Evolutionary conservation across 805 yeast species (phyloP).

Genomic region (Clavispora santaluciae): DNA sequence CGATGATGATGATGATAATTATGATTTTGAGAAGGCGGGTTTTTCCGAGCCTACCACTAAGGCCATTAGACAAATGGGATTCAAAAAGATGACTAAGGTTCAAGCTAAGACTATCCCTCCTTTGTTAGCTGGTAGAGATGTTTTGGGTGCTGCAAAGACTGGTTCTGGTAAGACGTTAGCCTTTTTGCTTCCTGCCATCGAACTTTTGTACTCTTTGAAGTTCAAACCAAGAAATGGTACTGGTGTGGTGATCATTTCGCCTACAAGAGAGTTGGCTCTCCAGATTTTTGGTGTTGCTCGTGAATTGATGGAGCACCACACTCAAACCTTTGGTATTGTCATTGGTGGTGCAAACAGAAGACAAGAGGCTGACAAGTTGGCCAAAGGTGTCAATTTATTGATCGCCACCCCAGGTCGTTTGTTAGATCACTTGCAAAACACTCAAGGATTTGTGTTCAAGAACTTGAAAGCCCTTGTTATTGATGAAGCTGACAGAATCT

Average conservation of each 20-base stretch:
- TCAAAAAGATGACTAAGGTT: conserved; percentile 85
- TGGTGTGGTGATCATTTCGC: conserved; percentile 92
- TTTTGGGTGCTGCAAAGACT: conserved; percentile 98
- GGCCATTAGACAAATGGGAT: conserved; percentile 86
- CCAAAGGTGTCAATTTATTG: conserved; percentile 87
- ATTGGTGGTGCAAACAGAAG: conserved; percentile 98
- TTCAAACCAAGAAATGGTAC: conserved; percentile 98
- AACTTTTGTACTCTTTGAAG: conserved; percentile 79
- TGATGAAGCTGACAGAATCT: conserved; percentile 97
- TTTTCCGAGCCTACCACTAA: conserved; percentile 78
- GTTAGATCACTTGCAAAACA: conserved; percentile 93
- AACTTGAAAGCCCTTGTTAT: conserved; percentile 90
- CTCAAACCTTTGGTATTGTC: conserved; percentile 93
- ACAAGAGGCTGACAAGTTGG: conserved; percentile 92
- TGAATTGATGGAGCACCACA: conserved; percentile 83
- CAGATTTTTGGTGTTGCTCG: conserved; percentile 98
- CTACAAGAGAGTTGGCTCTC: conserved; percentile 95
- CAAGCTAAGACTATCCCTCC: conserved; percentile 97
- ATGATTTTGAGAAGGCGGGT: conserved; percentile 39
- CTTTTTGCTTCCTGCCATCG: conserved; percentile 92
- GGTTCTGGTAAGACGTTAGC: conserved; percentile 99
- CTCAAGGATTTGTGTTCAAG: conserved; percentile 89
- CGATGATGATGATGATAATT: conserved; percentile 27
- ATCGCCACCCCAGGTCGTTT: conserved; percentile 98
- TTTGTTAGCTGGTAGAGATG: conserved; percentile 92